Conservation (phyloP, 805 yeast species). For the Pichia exigua region DNA sequence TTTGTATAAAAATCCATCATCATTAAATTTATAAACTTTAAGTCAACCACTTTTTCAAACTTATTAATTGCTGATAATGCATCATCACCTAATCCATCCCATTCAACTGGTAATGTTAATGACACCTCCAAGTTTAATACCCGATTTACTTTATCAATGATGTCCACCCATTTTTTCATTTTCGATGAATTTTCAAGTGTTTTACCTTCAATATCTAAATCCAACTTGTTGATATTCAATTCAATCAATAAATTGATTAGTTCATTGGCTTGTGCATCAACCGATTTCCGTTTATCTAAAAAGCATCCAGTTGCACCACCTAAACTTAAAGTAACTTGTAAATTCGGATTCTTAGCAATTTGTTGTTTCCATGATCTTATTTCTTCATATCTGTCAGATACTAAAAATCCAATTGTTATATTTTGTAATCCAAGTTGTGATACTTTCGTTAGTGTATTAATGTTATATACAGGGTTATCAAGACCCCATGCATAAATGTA, state of each 20-base stretch:
- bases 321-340: constrained; percentile 22
- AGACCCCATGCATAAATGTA: constrained; percentile 27
- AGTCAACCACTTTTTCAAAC: constrained; percentile 8
- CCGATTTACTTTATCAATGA: constrained; percentile 1
- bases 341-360: constrained; percentile 11
- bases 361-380: constrained; percentile 21
- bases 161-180: constrained; percentile 10
- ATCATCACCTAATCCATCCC: constrained; percentile 17
- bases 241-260: constrained; percentile 13
- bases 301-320: constrained; percentile 28
- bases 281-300: constrained; percentile 12
- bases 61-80: constrained; percentile 13
- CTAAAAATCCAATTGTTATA: constrained; percentile 24
- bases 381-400: constrained; percentile 20
- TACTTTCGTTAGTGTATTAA: constrained; percentile 15
- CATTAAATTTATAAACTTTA: constrained; percentile 22
- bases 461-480: constrained; percentile 13
- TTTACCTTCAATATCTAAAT: constrained; percentile 27
- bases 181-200: constrained; percentile 8
- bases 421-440: constrained; percentile 10
- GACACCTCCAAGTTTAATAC: constrained; percentile 9
- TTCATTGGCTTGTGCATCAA: constrained; percentile 13
- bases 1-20: constrained; percentile 28
- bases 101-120: constrained; percentile 26
- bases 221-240: constrained; percentile 17